Evolutionary conservation across 2,329 filamentous ascomycete species (phyloP), one percentile per base, ranked within the genome.

Genomic region (Graphilbum sp.): DNA sequence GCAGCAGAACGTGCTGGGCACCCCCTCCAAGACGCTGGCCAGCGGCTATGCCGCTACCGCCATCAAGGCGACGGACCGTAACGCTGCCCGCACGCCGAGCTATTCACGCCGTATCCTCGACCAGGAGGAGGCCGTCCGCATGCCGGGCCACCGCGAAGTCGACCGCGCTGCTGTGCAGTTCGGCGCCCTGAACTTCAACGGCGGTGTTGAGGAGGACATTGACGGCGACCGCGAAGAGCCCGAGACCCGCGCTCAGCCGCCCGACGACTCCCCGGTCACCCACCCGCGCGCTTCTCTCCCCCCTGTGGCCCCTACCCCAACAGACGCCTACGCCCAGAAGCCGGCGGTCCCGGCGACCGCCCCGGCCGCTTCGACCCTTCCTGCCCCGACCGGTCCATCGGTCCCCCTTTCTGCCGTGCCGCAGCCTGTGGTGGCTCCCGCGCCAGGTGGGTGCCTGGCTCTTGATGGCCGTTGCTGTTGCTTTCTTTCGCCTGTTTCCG

Each of bases 91-190:
- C 43, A 77, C 75, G 39, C 73, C 84, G 17, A 87, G 79, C 60
- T 85, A 81, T 58, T 81, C 92, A 56, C 77, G 88, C 47, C 81
- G 85, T 51, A 71, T 95, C 38, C 68, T 93, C 52, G 87, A 96
- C 50, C 90, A 98, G 55, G 87, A 94, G 58, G 90, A 98, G 62
- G 85, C 90, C 42, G 90, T 98, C 31, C 86, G 94, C 46, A 95
- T 98, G 88, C 90, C 90, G 34, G 86, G 84, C 43, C 94, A 95
- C 63, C 86, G 90, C 48, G 87, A 90, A 38, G 81, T 98, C 21
- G 88, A 96, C 55, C 79, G 86, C 50, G 75, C 88, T 47, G 82
- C 87, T 36, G 86, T 98, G 35, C 88, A 96, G 55, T 98, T 98
- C 56, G 90, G 90, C 45, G 92, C 87, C 56, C 84, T 98, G 67